phyloP scores from a whole-genome alignment of 2,329 filamentous ascomycete genomes.

The Fusarium anthophilum region DNA sequence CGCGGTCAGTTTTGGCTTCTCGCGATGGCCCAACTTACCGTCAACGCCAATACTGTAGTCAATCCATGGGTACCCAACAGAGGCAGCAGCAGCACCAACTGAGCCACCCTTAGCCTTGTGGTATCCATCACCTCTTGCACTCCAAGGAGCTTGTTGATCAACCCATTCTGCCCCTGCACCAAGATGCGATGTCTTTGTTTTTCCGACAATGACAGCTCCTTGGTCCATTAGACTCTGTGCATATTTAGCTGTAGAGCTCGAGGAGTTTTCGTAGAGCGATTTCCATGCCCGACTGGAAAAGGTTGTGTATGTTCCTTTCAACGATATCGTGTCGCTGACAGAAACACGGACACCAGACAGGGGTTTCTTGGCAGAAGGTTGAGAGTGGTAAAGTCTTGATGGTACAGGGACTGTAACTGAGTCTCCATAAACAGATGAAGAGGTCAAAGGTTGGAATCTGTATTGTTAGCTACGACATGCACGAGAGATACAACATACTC shows the following conservation, averaged over 20 bases:
- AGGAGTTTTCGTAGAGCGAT: conserved; percentile 57
- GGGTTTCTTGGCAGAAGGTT: conserved; percentile 44
- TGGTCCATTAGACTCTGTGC: conserved; percentile 66
- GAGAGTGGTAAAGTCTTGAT: conserved; percentile 48
- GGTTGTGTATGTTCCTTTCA: conserved; percentile 62
- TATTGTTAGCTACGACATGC: conserved; percentile 6
- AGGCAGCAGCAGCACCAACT: conserved; percentile 50
- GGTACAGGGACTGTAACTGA: conserved; percentile 50
- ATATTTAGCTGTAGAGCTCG: conserved; percentile 56
- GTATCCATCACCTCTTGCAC: conserved; percentile 59
- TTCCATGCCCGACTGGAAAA: conserved; percentile 69
- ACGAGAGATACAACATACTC: conserved; percentile 27
- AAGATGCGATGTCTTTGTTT: conserved; percentile 62
- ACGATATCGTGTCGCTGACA: conserved; percentile 47
- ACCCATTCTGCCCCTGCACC: conserved; percentile 55
- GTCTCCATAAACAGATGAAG: conserved; percentile 39
- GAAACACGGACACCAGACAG: conserved; percentile 51
- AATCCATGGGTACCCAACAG: conserved; percentile 55
- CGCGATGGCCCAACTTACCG: conserved; percentile 39
- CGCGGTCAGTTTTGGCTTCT: conserved; percentile 27
- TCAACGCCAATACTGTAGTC: conserved; percentile 50
- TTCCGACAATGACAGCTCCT: conserved; percentile 66
- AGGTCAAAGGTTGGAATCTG: conserved; percentile 46
- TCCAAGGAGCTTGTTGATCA: conserved; percentile 54
- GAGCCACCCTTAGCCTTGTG: conserved; percentile 48